These are phyloP conservation scores for Auricularia sp. DNA, from an alignment of 768 basidiomycete species.

Conservation along the genomic window DNA sequence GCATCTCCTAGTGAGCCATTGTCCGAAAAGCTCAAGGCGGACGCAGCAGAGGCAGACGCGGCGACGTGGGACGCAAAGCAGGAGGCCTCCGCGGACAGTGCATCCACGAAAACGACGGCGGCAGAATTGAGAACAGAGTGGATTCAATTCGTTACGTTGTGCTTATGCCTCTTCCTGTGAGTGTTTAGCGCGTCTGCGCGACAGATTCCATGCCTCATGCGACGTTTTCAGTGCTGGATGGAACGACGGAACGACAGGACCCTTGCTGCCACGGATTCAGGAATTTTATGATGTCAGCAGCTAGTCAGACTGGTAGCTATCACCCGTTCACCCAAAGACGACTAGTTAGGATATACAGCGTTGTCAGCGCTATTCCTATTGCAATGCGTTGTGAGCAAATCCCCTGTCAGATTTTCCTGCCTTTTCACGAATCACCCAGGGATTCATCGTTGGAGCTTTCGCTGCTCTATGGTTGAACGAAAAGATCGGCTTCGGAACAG, in stretches of 20 bases:
- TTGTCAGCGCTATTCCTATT: slow-evolving; percentile 5
- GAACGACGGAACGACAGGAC: slow-evolving; percentile 6
- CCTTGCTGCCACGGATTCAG: slow-evolving; percentile 7
- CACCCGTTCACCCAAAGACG: not conserved
- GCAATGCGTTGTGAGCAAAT: slow-evolving; percentile 2
- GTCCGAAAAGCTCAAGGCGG: too few species aligned
- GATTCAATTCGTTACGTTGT: not conserved
- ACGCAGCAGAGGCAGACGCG: too few species aligned
- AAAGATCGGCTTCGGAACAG: slow-evolving; percentile 23
- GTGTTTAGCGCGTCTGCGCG: not conserved
- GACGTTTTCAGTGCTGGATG: not conserved
- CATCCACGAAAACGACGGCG: not conserved
- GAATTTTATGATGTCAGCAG: slow-evolving; percentile 3
- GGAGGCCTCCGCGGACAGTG: not conserved
- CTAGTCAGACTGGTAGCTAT: not conserved
- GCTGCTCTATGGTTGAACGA: slow-evolving; percentile 46
- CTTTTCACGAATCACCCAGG: slow-evolving; percentile 12
- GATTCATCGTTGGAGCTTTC: slow-evolving; percentile 48
- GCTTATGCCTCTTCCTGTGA: not conserved
- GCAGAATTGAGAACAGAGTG: not conserved
- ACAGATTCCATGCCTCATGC: not conserved
- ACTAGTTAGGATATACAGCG: slow-evolving; percentile 5
- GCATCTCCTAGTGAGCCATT: too few species aligned
- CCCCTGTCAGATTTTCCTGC: not conserved
- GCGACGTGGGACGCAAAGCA: not conserved